Percentiles rank a stretch among this genome's conserved stretches.
phyloP scores from a whole-genome alignment of 2,329 filamentous ascomycete genomes.

The Elsinoe necatrix region DNA sequence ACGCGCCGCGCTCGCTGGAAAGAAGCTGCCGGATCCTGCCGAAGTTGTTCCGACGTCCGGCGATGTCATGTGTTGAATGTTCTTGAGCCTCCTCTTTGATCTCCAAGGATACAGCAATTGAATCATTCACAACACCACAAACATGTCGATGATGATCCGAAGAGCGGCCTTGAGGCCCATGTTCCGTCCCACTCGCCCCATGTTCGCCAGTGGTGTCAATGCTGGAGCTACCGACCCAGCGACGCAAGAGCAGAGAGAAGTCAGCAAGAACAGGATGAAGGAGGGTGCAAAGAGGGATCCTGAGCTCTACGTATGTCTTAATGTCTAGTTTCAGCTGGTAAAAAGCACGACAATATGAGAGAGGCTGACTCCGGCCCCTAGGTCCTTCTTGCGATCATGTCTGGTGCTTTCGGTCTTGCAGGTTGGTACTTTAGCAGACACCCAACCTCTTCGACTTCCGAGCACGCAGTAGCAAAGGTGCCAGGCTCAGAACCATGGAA shows the following conservation, averaged over 20 bases:
- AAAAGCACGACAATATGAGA: too few species aligned
- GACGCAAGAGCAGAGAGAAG: conserved; percentile 34
- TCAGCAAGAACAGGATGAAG: conserved; percentile 44
- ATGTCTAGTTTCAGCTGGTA: neutral
- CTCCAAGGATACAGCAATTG: conserved; percentile 1
- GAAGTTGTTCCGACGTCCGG: conserved; percentile 14
- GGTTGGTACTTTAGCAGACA: conserved; percentile 84
- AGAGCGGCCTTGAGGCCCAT: conserved; percentile 30
- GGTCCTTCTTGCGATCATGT: conserved; percentile 90
- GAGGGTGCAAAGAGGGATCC: conserved; percentile 61
- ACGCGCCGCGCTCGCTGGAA: neutral
- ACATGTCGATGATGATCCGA: conserved; percentile 40
- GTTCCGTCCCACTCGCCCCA: conserved; percentile 36
- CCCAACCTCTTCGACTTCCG: conserved; percentile 77
- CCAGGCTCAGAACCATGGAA: conserved; percentile 88
- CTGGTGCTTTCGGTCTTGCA: conserved; percentile 74
- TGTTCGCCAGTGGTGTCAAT: conserved; percentile 36
- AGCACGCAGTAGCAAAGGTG: conserved; percentile 66
- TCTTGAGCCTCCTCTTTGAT: neutral
- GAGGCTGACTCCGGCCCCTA: conserved; percentile 32
- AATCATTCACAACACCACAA: conserved; percentile 18
- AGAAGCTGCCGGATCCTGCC: conserved; percentile 6
- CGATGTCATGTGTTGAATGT: conserved; percentile 13
- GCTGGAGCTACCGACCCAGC: conserved; percentile 34
- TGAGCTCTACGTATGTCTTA: conserved; percentile 60